A percentile compares a stretch with the other conserved stretches of the same genome.
These are phyloP conservation scores for Pascua sp. DNA, from an alignment of 1,284 basidiomycete genomes.

Conservation along the genomic window DNA sequence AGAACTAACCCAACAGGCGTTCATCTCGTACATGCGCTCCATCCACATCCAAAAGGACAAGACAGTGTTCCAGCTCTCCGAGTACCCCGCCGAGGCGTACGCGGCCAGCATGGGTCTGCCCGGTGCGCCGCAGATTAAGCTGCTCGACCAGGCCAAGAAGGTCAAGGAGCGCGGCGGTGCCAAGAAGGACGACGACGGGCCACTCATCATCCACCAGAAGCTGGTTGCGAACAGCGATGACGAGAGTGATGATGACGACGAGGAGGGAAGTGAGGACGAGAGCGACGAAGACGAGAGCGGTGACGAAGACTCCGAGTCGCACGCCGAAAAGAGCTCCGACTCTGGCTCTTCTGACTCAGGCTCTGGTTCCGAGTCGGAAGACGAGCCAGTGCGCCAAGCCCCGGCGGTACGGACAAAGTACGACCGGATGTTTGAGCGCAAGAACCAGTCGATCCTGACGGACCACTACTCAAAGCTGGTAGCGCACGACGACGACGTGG, in stretches of 20 bases:
- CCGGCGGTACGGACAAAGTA: constrained; percentile 80
- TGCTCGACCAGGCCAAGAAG: constrained; percentile 52
- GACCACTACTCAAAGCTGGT: constrained; percentile 87
- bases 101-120: constrained; percentile 89
- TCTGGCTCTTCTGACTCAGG: neutral
- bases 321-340: constrained; percentile 5
- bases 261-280: constrained; percentile 25
- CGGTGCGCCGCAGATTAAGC: constrained; percentile 93
- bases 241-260: constrained; percentile 21
- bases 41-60: constrained; percentile 94
- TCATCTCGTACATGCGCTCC: constrained; percentile 93
- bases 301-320: constrained; percentile 24
- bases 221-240: constrained; percentile 16
- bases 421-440: constrained; percentile 96
- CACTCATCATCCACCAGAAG: constrained; percentile 14
- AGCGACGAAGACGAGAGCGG: constrained; percentile 30
- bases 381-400: constrained; percentile 5
- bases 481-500: constrained; percentile 59
- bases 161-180: constrained; percentile 23
- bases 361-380: constrained; percentile 1
- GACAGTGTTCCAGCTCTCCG: constrained; percentile 78
- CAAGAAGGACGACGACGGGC: constrained; percentile 25
- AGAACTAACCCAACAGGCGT: constrained; percentile 61
- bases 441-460: constrained; percentile 90
- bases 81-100: constrained; percentile 77